Conservation (phyloP, 2,329 filamentous ascomycete species). For the Pestalotiopsis sp. region DNA sequence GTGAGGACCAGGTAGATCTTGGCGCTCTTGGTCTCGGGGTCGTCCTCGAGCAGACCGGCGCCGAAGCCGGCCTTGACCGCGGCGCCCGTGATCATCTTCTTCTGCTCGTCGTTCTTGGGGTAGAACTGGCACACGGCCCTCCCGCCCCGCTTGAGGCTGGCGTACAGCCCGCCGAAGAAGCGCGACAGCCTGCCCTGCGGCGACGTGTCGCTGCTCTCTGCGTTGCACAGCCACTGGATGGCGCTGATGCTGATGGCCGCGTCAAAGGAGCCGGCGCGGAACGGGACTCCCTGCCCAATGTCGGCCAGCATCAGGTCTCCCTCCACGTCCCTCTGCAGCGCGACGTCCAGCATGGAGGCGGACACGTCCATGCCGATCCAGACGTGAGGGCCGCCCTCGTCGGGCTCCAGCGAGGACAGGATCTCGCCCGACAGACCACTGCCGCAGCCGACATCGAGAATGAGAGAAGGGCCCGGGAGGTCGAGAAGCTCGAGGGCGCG, state of each 20-base stretch:
- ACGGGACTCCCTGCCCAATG: conserved; percentile 93
- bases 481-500: conserved; percentile 90
- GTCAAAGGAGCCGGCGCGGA: conserved; percentile 89
- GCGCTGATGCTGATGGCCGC: conserved; percentile 93
- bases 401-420: conserved; percentile 69
- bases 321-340: conserved; percentile 87
- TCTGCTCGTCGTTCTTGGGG: conserved; percentile 90
- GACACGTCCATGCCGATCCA: conserved; percentile 99
- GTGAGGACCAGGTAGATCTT: conserved; percentile 97
- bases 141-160: conserved; percentile 78
- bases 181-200: conserved; percentile 76
- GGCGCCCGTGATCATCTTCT: conserved; percentile 87
- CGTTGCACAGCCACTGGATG: conserved; percentile 98
- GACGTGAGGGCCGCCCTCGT: conserved; percentile 82
- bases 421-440: conserved; percentile 95
- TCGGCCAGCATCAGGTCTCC: conserved; percentile 94
- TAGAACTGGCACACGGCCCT: conserved; percentile 97
- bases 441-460: conserved; percentile 96
- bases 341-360: conserved; percentile 94
- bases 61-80: conserved; percentile 95
- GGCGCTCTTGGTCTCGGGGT: conserved; percentile 92
- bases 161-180: conserved; percentile 94
- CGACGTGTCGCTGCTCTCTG: conserved; percentile 83
- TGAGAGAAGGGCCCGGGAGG: conserved; percentile 76
- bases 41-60: conserved; percentile 91